phyloP scores from a whole-genome alignment of 331 rosid genomes.

The Telfairia occidentalis region DNA sequence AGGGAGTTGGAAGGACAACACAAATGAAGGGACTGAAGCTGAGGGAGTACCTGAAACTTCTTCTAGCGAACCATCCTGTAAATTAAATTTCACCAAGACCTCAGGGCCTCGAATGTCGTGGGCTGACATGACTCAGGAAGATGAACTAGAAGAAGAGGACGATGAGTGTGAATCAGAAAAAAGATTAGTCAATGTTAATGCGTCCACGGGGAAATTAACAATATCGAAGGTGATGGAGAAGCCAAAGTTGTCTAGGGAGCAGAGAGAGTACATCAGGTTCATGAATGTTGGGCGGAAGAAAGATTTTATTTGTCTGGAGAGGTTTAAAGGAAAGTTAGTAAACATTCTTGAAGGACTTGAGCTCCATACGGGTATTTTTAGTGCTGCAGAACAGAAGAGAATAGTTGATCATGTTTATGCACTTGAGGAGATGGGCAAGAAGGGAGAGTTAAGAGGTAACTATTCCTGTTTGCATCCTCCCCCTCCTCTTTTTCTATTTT shows the following conservation, averaged over 20 bases:
- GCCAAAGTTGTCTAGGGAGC: conserved; percentile 62
- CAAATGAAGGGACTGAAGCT: conserved; percentile 17
- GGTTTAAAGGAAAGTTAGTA: conserved; percentile 48
- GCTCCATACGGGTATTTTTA: conserved; percentile 69
- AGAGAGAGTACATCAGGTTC: conserved; percentile 65
- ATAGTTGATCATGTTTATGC: conserved; percentile 47
- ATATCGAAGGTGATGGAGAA: conserved; percentile 35
- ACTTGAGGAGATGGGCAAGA: conserved; percentile 57
- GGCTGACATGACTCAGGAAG: conserved; percentile 98
- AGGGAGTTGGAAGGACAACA: conserved; percentile 31
- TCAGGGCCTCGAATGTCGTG: conserved; percentile 49
- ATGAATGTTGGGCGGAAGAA: conserved; percentile 45
- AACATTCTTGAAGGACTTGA: conserved; percentile 86
- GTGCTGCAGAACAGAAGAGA: conserved; percentile 84
- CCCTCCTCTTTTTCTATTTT: neutral
- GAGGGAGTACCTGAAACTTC: conserved; percentile 10
- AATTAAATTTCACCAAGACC: conserved; percentile 15
- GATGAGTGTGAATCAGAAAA: conserved; percentile 23
- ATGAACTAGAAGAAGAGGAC: conserved; percentile 62
- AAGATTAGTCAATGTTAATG: conserved; percentile 26
- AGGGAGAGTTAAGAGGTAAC: conserved; percentile 67
- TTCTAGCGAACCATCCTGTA: conserved; percentile 1
- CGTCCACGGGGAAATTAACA: conserved; percentile 22
- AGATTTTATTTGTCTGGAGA: conserved; percentile 65
- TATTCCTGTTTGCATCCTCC: conserved; percentile 7